Evolutionary conservation across 2,329 filamentous ascomycete species (phyloP), one percentile per base, ranked within the genome.

Genomic region (Ophiostoma ips): DNA sequence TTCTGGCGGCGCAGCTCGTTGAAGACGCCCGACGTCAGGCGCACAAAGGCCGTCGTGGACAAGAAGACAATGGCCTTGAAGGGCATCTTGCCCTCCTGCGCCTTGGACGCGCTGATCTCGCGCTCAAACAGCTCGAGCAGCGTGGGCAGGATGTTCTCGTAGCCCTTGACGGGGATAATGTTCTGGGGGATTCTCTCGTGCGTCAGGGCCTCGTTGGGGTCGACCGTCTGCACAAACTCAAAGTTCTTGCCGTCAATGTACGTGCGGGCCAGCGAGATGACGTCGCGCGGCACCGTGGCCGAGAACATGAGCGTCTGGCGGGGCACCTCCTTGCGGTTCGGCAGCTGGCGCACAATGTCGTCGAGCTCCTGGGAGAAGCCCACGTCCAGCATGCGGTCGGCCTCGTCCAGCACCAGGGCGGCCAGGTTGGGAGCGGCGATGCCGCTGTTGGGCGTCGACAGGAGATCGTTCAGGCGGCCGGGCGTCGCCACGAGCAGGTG

Each of bases 51-150:
- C 1, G 84, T 94, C 19, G 84, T 87, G 59, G 85, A 85, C 63
- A 90, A 83, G 69, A 95, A 98, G 38, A 95, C 71, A 53, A 98
- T 94, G n/a, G 87, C 87, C 73, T 98, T 98, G 76, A 96, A 95
- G 0, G 87, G 85, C 3, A 54, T 59, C 4, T 64, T 64, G 55
- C 71, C 67, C 30, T 71, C 66, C 2, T 52, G 34, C 5, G 24
- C 8, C 55, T 63, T 58, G 2, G 56, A 58, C 18, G 67, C 62
- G 21, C 68, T 58, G n/a, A 72, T 64, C 58, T 84, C 79, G 34
- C 75, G 73, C 50, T 81, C 68, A 44, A 82, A 69, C 48, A 95
- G 73, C 65, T 96, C 89, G 49, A 92, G 72, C 18, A 96, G 63
- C 2, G 83, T 68, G 15, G 92, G 87, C 53, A 87, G 72, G 38